Conservation (phyloP, 805 yeast genomes). For the Kodamaea laetipori region DNA sequence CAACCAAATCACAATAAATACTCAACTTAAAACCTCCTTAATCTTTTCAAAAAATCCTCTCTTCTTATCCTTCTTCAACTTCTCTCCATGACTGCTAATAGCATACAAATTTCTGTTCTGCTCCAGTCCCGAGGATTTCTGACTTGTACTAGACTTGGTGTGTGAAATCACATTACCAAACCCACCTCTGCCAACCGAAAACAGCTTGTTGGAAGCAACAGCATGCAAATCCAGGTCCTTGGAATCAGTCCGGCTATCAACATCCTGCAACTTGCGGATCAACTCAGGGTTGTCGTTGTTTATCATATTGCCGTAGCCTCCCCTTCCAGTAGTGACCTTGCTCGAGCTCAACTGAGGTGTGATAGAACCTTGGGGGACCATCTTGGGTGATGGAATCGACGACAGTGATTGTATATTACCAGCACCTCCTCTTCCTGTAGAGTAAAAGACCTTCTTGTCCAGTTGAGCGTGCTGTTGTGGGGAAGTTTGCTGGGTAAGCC, state of each 20-base stretch:
- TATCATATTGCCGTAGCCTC: constrained; percentile 78
- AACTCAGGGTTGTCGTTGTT: constrained; percentile 58
- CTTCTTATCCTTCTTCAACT: constrained; percentile 23
- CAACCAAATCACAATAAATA: too few relatives aligned
- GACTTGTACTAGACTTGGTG: constrained; percentile 28
- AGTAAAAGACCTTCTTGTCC: constrained; percentile 40
- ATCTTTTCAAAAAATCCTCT: constrained; percentile 48
- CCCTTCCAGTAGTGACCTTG: constrained; percentile 71
- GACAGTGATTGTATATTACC: constrained; percentile 57
- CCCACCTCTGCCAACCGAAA: constrained; percentile 65
- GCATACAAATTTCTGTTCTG: constrained; percentile 28
- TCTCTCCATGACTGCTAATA: constrained; percentile 38
- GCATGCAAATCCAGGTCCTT: constrained; percentile 41
- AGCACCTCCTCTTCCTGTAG: constrained; percentile 83
- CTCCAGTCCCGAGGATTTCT: constrained; percentile 19
- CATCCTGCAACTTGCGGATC: constrained; percentile 68
- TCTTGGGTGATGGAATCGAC: constrained; percentile 52
- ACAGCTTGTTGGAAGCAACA: constrained; percentile 47
- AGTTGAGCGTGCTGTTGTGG: constrained; percentile 13
- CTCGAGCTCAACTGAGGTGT: constrained; percentile 60
- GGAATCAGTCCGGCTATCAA: constrained; percentile 39
- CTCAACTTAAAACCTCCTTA: constrained; percentile 35
- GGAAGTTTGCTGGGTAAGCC: constrained; percentile 8
- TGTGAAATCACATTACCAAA: constrained; percentile 57
- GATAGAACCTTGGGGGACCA: constrained; percentile 59